phyloP scores from a whole-genome alignment of 2,329 filamentous ascomycete species.

The Graphiopsis chlorocephala region DNA sequence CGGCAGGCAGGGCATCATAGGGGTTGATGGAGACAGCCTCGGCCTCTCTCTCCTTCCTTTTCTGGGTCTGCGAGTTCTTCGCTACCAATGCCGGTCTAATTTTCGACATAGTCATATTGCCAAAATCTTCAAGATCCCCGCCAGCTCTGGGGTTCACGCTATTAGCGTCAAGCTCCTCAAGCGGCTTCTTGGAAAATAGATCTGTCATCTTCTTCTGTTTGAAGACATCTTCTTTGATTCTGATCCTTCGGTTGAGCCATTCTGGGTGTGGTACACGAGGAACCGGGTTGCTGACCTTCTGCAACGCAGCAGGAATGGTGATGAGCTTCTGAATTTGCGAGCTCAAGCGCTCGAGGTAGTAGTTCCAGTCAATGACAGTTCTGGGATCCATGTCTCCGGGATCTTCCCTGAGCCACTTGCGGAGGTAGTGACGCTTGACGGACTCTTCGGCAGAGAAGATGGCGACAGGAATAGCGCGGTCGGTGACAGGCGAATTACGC shows the following conservation, averaged over 20 bases:
- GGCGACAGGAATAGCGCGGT: conserved; percentile 88
- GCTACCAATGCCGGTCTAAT: conserved; percentile 46
- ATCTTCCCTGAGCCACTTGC: conserved; percentile 95
- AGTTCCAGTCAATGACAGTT: conserved; percentile 90
- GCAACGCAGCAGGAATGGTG: conserved; percentile 93
- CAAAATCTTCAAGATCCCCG: conserved; percentile 51
- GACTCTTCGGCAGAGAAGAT: conserved; percentile 93
- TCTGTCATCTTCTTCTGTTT: conserved; percentile 99
- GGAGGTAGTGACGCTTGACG: conserved; percentile 83
- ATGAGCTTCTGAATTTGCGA: conserved; percentile 99
- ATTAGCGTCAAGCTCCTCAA: conserved; percentile 70
- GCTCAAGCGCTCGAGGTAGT: conserved; percentile 91
- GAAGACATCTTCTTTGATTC: conserved; percentile 92
- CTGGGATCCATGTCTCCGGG: conserved; percentile 87
- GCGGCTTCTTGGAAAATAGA: conserved; percentile 70
- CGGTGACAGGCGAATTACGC: conserved; percentile 86
- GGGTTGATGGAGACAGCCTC: conserved; percentile 60
- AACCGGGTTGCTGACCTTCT: conserved; percentile 92
- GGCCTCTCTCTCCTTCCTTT: conserved; percentile 48
- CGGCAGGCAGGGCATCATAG: conserved; percentile 74
- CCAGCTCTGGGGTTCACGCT: conserved; percentile 49
- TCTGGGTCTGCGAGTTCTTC: conserved; percentile 39
- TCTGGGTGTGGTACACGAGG: conserved; percentile 92
- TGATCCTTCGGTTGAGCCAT: conserved; percentile 91
- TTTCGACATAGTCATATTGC: conserved; percentile 33